These are phyloP conservation scores for Populus trichocarpa DNA, from an alignment of 441 rosid genomes.

Conservation along the genomic window DNA sequence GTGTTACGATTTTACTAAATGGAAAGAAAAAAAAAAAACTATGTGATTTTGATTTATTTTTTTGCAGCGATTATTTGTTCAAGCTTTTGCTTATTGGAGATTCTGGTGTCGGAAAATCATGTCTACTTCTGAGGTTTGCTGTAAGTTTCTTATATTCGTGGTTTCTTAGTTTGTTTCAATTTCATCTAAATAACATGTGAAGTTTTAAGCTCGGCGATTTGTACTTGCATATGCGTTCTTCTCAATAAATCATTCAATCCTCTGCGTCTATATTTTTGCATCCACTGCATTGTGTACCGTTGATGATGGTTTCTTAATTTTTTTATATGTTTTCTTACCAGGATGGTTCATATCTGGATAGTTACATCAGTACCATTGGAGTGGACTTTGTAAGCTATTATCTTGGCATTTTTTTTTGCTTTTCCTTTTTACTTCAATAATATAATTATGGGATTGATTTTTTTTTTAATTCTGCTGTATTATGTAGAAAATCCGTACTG, in stretches of 20 bases:
- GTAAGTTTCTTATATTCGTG: slow-evolving; percentile 18
- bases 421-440: slow-evolving; percentile 3
- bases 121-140: slow-evolving; percentile 35
- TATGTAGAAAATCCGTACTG: slow-evolving; percentile 91
- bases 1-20: neutral
- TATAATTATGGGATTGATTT: neutral
- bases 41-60: neutral
- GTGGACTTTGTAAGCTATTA: slow-evolving; percentile 81
- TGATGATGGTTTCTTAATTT: neutral
- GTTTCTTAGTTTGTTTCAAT: neutral
- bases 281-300: neutral
- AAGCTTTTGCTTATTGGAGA: slow-evolving; percentile 41
- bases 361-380: slow-evolving; percentile 97
- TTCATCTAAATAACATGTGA: neutral
- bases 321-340: slow-evolving; percentile 19
- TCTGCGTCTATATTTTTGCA: neutral
- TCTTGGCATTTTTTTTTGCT: neutral
- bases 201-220: neutral
- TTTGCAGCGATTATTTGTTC: slow-evolving; percentile 37
- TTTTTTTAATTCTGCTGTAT: neutral
- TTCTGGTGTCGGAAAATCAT: slow-evolving; percentile 37
- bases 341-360: slow-evolving; percentile 95
- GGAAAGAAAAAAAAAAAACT: neutral
- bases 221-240: neutral
- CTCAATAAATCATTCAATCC: neutral